A percentile compares a stretch with the other conserved stretches of the same genome.
Evolutionary conservation across 139 green algal species (phyloP).

Genomic region (Tetradesmus obliquus): DNA sequence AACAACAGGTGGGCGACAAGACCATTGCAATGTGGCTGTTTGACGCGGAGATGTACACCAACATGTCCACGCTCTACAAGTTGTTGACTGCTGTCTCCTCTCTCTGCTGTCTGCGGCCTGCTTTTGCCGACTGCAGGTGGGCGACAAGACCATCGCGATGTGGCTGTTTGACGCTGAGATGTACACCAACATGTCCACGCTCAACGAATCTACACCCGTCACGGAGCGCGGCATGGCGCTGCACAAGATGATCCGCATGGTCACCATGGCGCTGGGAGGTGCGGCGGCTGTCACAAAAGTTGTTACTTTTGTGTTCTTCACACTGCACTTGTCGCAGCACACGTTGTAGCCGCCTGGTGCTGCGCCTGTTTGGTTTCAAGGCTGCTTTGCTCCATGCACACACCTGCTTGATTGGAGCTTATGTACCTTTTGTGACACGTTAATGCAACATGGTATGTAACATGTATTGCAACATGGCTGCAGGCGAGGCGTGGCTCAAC

Average conservation of each 20-base stretch:
- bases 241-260: slow-evolving; percentile 95
- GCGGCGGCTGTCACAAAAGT: not conserved
- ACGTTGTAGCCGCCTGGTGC: too few relatives aligned
- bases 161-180: slow-evolving; percentile 91
- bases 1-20: slow-evolving; percentile 59
- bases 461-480: not conserved
- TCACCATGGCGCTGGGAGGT: slow-evolving; percentile 92
- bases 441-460: too few relatives aligned
- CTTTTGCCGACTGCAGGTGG: slow-evolving; percentile 10
- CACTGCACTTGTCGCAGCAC: too few relatives aligned
- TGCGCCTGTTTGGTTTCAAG: too few relatives aligned
- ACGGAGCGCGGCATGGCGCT: slow-evolving; percentile 83
- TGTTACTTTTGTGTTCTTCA: too few relatives aligned
- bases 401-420: too few relatives aligned
- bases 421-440: too few relatives aligned
- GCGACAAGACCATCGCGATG: slow-evolving; percentile 80
- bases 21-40: slow-evolving; percentile 86
- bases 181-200: slow-evolving; percentile 84
- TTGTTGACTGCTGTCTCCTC: not conserved
- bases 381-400: too few relatives aligned
- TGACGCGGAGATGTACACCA: slow-evolving; percentile 81
- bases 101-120: not conserved
- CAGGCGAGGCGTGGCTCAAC: slow-evolving; percentile 86
- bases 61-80: slow-evolving; percentile 47
- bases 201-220: slow-evolving; percentile 54